phyloP scores from a whole-genome alignment of 2,329 filamentous ascomycete genomes.

The Fusarium zealandicum region DNA sequence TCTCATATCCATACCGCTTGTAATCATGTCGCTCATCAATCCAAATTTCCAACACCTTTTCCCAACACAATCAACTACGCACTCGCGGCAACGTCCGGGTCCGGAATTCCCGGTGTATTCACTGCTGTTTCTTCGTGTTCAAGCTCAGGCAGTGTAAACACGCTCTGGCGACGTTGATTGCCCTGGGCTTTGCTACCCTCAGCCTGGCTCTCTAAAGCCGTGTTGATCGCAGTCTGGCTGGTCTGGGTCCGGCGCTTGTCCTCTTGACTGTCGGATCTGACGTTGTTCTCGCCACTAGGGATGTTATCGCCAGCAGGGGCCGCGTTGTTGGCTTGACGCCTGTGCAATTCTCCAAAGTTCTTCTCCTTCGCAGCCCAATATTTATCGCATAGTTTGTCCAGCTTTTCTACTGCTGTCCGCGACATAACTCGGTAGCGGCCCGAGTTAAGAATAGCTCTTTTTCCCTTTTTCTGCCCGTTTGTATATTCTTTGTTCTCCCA shows the following conservation, averaged over 20 bases:
- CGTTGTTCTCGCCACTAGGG: no score
- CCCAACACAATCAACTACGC: background rate
- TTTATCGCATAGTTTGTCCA: no score
- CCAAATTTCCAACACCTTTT: background rate
- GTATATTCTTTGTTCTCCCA: no score
- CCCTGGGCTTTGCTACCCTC: background rate
- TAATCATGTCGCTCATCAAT: constrained; percentile 15
- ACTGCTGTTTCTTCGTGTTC: background rate
- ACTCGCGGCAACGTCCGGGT: background rate
- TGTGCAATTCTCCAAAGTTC: constrained; percentile 5
- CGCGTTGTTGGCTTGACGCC: background rate
- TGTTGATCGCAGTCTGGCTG: background rate
- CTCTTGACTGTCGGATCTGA: background rate
- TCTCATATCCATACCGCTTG: constrained; percentile 16
- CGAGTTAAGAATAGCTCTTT: no score
- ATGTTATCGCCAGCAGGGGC: no score
- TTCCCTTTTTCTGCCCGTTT: no score
- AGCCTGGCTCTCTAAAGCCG: background rate
- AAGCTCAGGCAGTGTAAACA: background rate
- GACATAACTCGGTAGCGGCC: no score
- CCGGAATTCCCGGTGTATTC: background rate
- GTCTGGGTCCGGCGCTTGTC: background rate
- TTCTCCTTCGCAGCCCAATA: no score
- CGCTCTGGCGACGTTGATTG: background rate
- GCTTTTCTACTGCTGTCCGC: no score